Percentiles rank a stretch among this genome's conserved stretches.
phyloP scores from a whole-genome alignment of 805 yeast species.

The Saturnispora ahearnii region DNA sequence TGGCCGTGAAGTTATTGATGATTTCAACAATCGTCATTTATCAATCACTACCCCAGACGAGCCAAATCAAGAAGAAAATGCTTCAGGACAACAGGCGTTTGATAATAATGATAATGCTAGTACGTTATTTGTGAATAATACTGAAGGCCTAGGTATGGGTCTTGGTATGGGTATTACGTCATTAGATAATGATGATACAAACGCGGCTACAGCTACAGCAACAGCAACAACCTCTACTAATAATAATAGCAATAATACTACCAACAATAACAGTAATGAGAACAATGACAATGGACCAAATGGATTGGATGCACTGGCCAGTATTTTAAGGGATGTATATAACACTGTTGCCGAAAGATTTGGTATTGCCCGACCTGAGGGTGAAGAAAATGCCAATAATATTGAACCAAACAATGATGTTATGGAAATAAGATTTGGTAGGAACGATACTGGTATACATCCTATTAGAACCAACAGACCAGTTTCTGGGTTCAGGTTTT shows the following conservation, averaged over 20 bases:
- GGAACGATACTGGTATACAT: not conserved
- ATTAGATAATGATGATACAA: not conserved
- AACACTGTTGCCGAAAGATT: constrained; percentile 4
- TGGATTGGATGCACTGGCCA: constrained; percentile 6
- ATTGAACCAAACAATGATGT: not conserved
- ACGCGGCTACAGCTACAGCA: not conserved
- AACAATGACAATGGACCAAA: constrained; percentile 1
- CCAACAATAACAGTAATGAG: not conserved
- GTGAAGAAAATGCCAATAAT: not conserved
- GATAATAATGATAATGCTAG: not conserved
- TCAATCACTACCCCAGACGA: constrained; percentile 5
- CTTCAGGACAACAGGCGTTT: not conserved
- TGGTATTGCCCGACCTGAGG: not conserved
- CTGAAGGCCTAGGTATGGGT: not conserved
- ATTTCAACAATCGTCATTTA: constrained; percentile 25
- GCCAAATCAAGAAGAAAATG: not conserved
- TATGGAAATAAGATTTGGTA: constrained; percentile 1
- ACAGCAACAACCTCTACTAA: not conserved
- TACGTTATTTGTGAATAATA: not conserved
- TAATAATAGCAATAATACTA: not conserved
- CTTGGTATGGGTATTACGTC: not conserved
- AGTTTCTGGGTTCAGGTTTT: constrained; percentile 4
- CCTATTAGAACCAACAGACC: not conserved
- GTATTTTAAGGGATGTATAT: constrained; percentile 6
- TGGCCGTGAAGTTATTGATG: constrained; percentile 24